Percentiles rank a stretch among this genome's conserved stretches.
phyloP scores from a whole-genome alignment of 2,329 filamentous ascomycete genomes.

The Peltaster fructicola region DNA sequence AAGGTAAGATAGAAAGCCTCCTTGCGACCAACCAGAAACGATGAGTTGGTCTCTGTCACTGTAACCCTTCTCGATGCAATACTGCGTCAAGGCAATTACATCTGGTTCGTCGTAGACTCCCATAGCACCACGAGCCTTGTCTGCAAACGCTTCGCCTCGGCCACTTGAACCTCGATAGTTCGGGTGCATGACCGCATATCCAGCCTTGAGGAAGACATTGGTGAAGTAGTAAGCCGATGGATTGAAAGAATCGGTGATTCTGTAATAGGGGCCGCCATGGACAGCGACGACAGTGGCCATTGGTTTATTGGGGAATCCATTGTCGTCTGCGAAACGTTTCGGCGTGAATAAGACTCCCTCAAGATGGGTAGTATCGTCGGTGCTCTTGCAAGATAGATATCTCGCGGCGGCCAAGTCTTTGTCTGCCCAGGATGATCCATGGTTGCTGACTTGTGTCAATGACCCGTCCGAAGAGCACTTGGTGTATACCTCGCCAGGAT shows the following conservation, averaged over 20 bases:
- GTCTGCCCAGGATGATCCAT: no score
- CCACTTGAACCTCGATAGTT: constrained; percentile 24
- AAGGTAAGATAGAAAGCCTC: constrained; percentile 23
- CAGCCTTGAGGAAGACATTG: constrained; percentile 18
- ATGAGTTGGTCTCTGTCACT: constrained; percentile 18
- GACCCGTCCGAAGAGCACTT: constrained; percentile 8
- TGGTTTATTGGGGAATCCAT: constrained; percentile 6
- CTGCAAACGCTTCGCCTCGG: constrained; percentile 19
- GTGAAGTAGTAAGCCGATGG: constrained; percentile 13
- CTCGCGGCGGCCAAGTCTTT: constrained; percentile 9
- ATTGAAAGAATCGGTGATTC: constrained; percentile 17
- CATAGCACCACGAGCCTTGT: constrained; percentile 13
- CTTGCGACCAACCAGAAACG: constrained; percentile 23
- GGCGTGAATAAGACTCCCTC: constrained; percentile 16
- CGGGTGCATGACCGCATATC: constrained; percentile 22
- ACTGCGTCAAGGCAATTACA: constrained; percentile 18
- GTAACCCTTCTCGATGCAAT: constrained; percentile 18
- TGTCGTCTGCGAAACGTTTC: not conserved
- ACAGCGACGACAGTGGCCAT: constrained; percentile 20
- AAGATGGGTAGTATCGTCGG: constrained; percentile 15
- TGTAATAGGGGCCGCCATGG: constrained; percentile 21
- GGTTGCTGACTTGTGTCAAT: constrained; percentile 8
- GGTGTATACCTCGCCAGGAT: constrained; percentile 17
- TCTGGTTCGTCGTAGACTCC: constrained; percentile 23
- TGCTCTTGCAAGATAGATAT: constrained; percentile 12